Evolutionary conservation across 306 rosid genomes (phyloP).

Genomic region (Vigna trinervia): DNA sequence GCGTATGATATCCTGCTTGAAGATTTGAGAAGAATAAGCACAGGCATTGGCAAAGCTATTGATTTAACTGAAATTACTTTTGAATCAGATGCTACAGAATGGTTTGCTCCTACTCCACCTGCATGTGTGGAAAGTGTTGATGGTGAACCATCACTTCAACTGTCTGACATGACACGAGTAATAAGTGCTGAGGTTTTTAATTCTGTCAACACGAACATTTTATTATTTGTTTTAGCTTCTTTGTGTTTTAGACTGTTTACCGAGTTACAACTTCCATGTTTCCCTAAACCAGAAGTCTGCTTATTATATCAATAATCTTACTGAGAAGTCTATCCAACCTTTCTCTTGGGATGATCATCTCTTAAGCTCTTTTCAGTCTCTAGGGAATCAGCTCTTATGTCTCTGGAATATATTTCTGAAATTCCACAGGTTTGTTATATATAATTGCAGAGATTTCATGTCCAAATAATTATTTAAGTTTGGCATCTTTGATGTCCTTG

Average conservation of each 20-base stretch:
- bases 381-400: slow-evolving; percentile 73
- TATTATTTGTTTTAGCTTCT: slow-evolving; percentile 40
- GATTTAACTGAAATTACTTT: slow-evolving; percentile 76
- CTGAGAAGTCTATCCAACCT: slow-evolving; percentile 51
- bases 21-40: slow-evolving; percentile 76
- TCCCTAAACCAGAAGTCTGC: slow-evolving; percentile 55
- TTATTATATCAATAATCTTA: slow-evolving; percentile 47
- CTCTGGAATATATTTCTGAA: slow-evolving; percentile 87
- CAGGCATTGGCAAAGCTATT: slow-evolving; percentile 66
- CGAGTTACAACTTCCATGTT: slow-evolving; percentile 11
- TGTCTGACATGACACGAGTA: slow-evolving; percentile 54
- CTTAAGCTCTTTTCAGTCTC: slow-evolving; percentile 52
- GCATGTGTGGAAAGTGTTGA: slow-evolving; percentile 45
- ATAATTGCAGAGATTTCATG: slow-evolving; percentile 26
- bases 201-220: slow-evolving; percentile 36
- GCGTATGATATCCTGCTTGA: slow-evolving; percentile 83
- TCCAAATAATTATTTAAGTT: slow-evolving; percentile 33
- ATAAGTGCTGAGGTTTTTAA: slow-evolving; percentile 64
- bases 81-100: slow-evolving; percentile 67
- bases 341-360: slow-evolving; percentile 61
- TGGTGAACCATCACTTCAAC: slow-evolving; percentile 53
- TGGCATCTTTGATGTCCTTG: slow-evolving; percentile 1
- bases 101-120: slow-evolving; percentile 49
- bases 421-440: slow-evolving; percentile 79
- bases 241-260: slow-evolving; percentile 33